Conservation (phyloP, 192 early-diverging fungal genomes). For the Dissophora ornata region DNA sequence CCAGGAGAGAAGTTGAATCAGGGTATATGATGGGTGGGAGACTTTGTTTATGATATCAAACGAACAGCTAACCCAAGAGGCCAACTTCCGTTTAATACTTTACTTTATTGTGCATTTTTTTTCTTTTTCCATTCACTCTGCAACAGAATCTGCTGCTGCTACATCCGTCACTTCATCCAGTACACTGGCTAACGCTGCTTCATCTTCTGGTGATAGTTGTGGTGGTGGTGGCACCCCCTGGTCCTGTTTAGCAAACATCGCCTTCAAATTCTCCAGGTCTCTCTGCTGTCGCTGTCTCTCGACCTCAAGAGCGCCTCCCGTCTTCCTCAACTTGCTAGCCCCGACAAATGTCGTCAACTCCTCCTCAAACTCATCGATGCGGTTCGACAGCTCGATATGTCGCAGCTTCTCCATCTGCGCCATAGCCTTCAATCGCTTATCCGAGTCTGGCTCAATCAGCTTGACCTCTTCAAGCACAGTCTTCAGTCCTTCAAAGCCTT, state of each 20-base stretch:
- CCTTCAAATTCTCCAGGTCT: conserved; percentile 70
- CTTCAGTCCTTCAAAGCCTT: conserved; percentile 69
- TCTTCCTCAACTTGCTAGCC: conserved; percentile 74
- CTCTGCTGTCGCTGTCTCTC: conserved; percentile 77
- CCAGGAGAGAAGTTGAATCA: too few species aligned
- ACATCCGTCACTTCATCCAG: too few species aligned
- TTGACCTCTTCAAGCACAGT: conserved; percentile 76
- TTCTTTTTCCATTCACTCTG: too few species aligned
- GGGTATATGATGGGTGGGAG: too few species aligned
- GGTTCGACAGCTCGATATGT: conserved; percentile 70
- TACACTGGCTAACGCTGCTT: too few species aligned
- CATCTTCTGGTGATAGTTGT: too few species aligned
- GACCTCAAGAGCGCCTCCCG: conserved; percentile 78
- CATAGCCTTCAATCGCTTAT: conserved; percentile 73
- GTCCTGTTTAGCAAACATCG: conserved; percentile 48
- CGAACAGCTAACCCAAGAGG: too few species aligned
- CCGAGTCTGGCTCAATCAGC: conserved; percentile 74
- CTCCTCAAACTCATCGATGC: conserved; percentile 82
- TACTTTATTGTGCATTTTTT: too few species aligned
- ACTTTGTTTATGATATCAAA: too few species aligned
- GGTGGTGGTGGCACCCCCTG: too few species aligned
- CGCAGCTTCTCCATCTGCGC: conserved; percentile 73
- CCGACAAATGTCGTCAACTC: conserved; percentile 77
- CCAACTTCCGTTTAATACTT: too few species aligned
- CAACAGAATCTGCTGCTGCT: too few species aligned